A percentile compares a stretch with the other conserved stretches of the same genome.
Conservation (phyloP, 1,139 yeast genomes). For the Magnusiomyces ingens region DNA sequence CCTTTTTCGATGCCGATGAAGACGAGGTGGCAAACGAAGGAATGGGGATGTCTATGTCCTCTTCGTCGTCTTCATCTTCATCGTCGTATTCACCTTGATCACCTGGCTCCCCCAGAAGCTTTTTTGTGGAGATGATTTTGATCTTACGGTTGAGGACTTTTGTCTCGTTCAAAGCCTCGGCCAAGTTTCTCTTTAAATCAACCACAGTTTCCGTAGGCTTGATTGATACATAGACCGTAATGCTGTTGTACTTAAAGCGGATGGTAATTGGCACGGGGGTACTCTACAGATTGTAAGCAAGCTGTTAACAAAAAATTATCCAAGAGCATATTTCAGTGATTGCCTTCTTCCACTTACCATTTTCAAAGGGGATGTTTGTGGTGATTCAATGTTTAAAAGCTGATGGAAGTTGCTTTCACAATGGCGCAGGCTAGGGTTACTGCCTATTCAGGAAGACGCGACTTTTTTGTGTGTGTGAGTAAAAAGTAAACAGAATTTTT, state of each 20-base stretch:
- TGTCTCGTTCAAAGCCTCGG: constrained; percentile 4
- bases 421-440: no score
- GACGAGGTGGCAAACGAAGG: constrained; percentile 3
- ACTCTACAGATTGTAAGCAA: not conserved
- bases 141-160: constrained; percentile 1
- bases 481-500: no score
- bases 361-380: no score
- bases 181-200: not conserved
- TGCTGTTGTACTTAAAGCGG: constrained; percentile 2
- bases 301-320: not conserved
- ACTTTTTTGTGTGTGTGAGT: no score
- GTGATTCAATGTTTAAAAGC: no score
- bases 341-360: no score
- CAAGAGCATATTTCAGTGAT: not conserved
- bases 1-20: not conserved
- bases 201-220: not conserved
- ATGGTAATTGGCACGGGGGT: constrained; percentile 1
- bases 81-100: not conserved
- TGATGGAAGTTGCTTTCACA: no score
- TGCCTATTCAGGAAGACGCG: no score
- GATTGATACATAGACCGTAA: not conserved
- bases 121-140: not conserved
- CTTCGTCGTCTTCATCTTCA: not conserved
- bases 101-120: not conserved
- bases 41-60: constrained; percentile 3